Evolutionary conservation across 2,329 filamentous ascomycete genomes (phyloP).

Genomic region (Stachybotrys elegans): DNA sequence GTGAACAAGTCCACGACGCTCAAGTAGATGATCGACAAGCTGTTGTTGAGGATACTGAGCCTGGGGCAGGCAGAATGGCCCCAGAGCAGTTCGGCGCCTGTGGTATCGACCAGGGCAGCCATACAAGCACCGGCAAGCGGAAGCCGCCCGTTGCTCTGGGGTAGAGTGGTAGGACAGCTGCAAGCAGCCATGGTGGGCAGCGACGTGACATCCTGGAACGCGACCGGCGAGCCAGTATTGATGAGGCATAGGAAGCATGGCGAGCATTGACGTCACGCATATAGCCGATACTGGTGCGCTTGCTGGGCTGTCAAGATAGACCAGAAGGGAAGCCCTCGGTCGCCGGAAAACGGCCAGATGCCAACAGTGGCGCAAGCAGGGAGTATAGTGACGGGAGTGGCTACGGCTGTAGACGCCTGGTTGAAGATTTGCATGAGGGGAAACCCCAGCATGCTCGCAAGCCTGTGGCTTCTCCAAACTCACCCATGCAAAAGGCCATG

Average conservation of each 20-base stretch:
- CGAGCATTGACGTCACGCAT: conserved; percentile 17
- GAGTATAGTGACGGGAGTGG: conserved; percentile 43
- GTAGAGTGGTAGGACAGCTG: conserved; percentile 19
- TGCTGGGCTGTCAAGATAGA: conserved; percentile 19
- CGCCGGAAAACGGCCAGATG: conserved; percentile 46
- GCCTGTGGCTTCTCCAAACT: conserved; percentile 37
- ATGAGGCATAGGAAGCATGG: conserved; percentile 25
- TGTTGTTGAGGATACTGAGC: conserved; percentile 48
- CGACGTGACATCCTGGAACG: conserved; percentile 23
- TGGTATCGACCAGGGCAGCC: conserved; percentile 22
- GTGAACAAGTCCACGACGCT: conserved; percentile 51
- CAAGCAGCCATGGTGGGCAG: conserved; percentile 25
- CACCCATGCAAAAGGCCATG: conserved; percentile 47
- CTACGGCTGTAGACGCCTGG: conserved; percentile 41
- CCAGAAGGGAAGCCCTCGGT: conserved; percentile 26
- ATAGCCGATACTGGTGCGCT: conserved; percentile 22
- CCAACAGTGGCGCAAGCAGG: conserved; percentile 44
- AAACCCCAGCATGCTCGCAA: conserved; percentile 37
- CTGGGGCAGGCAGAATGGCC: conserved; percentile 49
- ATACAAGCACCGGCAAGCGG: conserved; percentile 15
- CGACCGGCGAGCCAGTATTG: conserved; percentile 25
- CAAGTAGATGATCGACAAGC: conserved; percentile 47
- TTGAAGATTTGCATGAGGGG: conserved; percentile 57
- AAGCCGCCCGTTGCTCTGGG: conserved; percentile 22
- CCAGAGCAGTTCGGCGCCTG: conserved; percentile 34